Conservation (phyloP, 2,329 filamentous ascomycete species). For the Catunica adiposa region DNA sequence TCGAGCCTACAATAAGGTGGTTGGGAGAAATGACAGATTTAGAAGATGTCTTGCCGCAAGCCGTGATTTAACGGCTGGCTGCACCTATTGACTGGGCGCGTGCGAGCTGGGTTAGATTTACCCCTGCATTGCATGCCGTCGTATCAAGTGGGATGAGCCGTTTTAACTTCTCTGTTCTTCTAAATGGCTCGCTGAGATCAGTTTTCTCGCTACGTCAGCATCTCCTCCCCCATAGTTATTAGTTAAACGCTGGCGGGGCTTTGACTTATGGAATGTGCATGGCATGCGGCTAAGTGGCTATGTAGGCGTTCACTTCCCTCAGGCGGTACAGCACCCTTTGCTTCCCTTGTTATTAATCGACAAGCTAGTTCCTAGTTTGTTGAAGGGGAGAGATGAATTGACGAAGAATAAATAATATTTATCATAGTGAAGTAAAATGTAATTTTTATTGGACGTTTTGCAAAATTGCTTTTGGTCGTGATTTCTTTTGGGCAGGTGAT, state of each 20-base stretch:
- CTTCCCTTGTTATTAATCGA: no score
- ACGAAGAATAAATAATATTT: background rate
- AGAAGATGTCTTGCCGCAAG: background rate
- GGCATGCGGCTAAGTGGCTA: no score
- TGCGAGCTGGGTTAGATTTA: background rate
- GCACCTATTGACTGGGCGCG: background rate
- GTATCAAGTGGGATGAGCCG: background rate
- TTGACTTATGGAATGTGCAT: no score
- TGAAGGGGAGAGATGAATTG: no score
- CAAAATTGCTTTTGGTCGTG: background rate
- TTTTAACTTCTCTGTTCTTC: constrained; percentile 1
- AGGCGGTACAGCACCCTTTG: no score
- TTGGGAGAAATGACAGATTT: background rate
- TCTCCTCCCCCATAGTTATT: no score
- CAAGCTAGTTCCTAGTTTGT: no score
- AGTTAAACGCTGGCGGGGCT: no score
- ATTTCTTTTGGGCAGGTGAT: no score
- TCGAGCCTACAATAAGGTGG: no score
- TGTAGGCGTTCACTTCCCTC: no score
- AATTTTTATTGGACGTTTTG: background rate
- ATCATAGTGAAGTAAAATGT: background rate
- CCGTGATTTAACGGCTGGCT: background rate
- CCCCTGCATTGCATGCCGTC: background rate
- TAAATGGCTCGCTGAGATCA: background rate
- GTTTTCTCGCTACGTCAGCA: constrained; percentile 1